Base-by-base conservation (phyloP, 768 basidiomycete genomes). In the Candolleomyces eurysporus region DNA sequence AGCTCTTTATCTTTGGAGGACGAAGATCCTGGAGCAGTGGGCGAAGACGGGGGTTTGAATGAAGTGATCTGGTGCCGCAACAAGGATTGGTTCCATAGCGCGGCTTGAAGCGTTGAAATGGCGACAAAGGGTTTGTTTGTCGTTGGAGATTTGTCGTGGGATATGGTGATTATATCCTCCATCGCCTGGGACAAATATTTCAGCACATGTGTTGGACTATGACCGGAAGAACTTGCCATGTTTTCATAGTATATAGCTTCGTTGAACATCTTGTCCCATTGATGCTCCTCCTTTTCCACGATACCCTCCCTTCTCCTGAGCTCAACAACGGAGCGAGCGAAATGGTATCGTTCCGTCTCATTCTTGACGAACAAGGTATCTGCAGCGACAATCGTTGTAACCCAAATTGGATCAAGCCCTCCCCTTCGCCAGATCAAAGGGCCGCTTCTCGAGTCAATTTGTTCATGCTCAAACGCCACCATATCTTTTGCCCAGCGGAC, bases 401-500 rank as follows among this genome's bases (percentile, higher is more conserved):
- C 79, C 90, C 93, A 96, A 31, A 73, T 64, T 2, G 92, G 79
- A n/a, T 77, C 82, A 16, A 96, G 72, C 0, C 94, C 94, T 2
- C 87, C 86, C 21, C 84, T 77, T n/a, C 83, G 77, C 88, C 91
- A 96, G 61, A 96, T 84, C 55, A 46, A 57, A 57, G 48, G 61
- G 61, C 51, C 61, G 63, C 62, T 65, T 11, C 65, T 50, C 1
- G 64, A 22, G 11, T 48, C 56, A 36, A 70, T 63, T 13, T 73
- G 58, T 8, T 72, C 73, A 65, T 86, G 82, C 67, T 93, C 91
- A 36, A 82, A 79, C 9, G 69, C 67, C n/a, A 96, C 79, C 63
- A 96, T 80, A 69, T 97, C 94, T 13, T 75, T 70, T 0, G 88
- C 92, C 95, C 95, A 98, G 48, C 92, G 80, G 0, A 88, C 82